Evolutionary conservation across 192 early-diverging fungal genomes (phyloP).

Genomic region (Coemansia javaensis): DNA sequence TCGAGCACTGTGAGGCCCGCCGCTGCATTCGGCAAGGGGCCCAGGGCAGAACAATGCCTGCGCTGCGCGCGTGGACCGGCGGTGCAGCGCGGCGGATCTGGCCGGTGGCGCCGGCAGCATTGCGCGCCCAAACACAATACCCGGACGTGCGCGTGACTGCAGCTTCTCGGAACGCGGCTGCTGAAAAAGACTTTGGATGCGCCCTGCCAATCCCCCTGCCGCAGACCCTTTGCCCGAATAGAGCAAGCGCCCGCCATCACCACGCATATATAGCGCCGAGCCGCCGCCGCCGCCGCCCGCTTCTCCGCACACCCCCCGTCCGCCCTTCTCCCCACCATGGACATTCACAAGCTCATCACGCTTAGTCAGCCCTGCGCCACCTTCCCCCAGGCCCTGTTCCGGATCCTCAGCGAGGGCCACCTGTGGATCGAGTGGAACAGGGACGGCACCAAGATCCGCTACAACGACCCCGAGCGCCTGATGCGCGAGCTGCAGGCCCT

Average conservation of each 20-base stretch:
- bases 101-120: slow-evolving; percentile 7
- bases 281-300: neutral
- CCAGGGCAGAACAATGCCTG: slow-evolving; percentile 1
- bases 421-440: slow-evolving; percentile 45
- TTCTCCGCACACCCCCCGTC: neutral
- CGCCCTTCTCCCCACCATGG: slow-evolving; percentile 22
- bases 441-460: slow-evolving; percentile 40
- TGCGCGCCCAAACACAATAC: slow-evolving; percentile 7
- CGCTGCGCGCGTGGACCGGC: neutral
- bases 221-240: neutral
- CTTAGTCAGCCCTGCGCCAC: slow-evolving; percentile 36
- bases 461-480: slow-evolving; percentile 42
- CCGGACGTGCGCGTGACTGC: slow-evolving; percentile 18
- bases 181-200: slow-evolving; percentile 4
- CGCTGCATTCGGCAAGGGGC: no score
- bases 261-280: neutral
- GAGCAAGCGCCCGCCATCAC: no score
- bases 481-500: slow-evolving; percentile 48
- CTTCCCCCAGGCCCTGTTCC: slow-evolving; percentile 46
- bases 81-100: neutral
- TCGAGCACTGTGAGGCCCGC: slow-evolving; percentile 9
- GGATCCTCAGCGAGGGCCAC: slow-evolving; percentile 36
- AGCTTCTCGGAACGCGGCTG: slow-evolving; percentile 40
- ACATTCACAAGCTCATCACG: slow-evolving; percentile 41
- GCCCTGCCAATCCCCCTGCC: slow-evolving; percentile 13